Evolutionary conservation across 768 basidiomycete species (phyloP), one percentile per base, ranked within the genome.

Genomic region (Kwoniella newhampshirensis): DNA sequence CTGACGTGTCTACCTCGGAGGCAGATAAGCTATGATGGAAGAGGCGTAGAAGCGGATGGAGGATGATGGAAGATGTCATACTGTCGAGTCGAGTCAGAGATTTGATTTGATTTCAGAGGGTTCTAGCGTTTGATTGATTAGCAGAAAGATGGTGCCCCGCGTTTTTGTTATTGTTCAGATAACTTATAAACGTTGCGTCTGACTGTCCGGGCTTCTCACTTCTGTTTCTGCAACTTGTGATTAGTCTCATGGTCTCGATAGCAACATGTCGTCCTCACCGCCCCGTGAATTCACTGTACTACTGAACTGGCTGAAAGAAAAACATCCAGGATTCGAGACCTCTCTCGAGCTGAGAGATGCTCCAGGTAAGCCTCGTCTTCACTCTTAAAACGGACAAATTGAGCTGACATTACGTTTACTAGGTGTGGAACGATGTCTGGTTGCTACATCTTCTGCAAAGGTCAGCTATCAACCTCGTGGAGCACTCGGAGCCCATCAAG

Each of bases 381-480:
- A 32, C 32, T 6, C 13, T 6, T 6, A 13, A 32, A 32, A 13
- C 32, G 32, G 32, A 6, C 7, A 6, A 6, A 13, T 13, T 32
- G 32, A 32, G 6, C 32, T 13, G 13, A 6, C 32, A 32, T 32
- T 32, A n/a, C n/a, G n/a, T n/a, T 43, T 27, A 26, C n/a, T 44
- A 86, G 86, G 82, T 62, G 81, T 83, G 40, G 88, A 89, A 25
- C 80, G 85, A 74, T 90, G 88, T 7, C 78, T 92, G 44, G 87
- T 86, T 71, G 80, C 86, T 11, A 66, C 73, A 8, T 63, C 63
- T n/a, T 65, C 76, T 45, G 78, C 79, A 57, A 63, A 73, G 37
- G 85, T 85, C 17, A 41, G 40, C 12, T 36, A 4, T 37, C 13
- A 51, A 20, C 9, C 41, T 8, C 15, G 13, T 20, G 41, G 18